These are phyloP conservation scores for Globisporangium cystogenes DNA, from an alignment of 352 stramenopile genomes.

Conservation along the genomic window DNA sequence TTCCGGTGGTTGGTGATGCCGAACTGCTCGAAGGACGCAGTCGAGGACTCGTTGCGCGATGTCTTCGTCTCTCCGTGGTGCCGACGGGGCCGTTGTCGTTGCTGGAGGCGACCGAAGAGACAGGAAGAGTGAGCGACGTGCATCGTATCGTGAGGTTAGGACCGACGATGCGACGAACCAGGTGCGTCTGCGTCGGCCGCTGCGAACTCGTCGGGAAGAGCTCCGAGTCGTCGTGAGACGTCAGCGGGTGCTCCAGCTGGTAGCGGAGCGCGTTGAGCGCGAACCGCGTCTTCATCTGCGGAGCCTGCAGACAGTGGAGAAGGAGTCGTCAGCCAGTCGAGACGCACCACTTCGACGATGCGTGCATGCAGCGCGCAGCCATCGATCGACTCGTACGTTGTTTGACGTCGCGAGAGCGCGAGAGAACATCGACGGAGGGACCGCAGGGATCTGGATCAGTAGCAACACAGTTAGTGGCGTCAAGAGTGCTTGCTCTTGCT, in stretches of 20 bases:
- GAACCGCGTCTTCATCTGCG: conserved; percentile 39
- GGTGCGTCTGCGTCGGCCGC: conserved; percentile 36
- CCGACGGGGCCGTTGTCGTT: conserved; percentile 41
- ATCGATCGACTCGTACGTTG: conserved; percentile 9
- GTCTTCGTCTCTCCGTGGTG: conserved; percentile 5
- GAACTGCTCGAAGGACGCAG: conserved; percentile 9
- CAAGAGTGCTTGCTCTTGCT: not conserved
- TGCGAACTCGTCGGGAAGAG: conserved; percentile 41
- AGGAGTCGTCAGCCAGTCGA: conserved; percentile 1
- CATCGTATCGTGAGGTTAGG: not conserved
- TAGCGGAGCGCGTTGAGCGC: conserved; percentile 71
- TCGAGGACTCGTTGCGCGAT: conserved; percentile 15
- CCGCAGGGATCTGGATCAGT: conserved; percentile 29
- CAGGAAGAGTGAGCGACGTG: not conserved
- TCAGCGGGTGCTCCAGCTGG: conserved; percentile 72
- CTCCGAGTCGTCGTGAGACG: conserved; percentile 69
- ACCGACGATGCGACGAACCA: conserved; percentile 19
- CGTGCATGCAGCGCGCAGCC: not conserved
- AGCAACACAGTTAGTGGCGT: not conserved
- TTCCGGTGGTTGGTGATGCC: conserved; percentile 7
- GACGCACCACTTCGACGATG: conserved; percentile 1
- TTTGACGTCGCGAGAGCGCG: conserved; percentile 36
- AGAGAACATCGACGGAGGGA: conserved; percentile 44
- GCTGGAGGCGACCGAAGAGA: conserved; percentile 14
- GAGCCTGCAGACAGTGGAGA: conserved; percentile 6